Evolutionary conservation across 2,329 filamentous ascomycete genomes (phyloP).

Genomic region (Stagonosporopsis vannaccii): DNA sequence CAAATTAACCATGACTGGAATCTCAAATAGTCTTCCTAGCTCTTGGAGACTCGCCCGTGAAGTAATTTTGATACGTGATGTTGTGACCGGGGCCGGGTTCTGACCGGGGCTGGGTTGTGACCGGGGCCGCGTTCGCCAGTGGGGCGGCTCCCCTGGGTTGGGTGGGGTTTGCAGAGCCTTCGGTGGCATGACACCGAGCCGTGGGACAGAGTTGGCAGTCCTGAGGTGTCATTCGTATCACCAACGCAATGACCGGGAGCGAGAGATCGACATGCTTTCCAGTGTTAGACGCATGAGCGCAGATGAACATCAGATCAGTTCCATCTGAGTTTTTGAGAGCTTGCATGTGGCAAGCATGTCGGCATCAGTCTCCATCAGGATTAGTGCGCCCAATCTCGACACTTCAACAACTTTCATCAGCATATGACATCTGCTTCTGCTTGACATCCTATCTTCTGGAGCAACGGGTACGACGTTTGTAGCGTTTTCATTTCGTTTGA

Average conservation of each 20-base stretch:
- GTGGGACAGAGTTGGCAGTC: no score
- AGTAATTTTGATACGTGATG: background rate
- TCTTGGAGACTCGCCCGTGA: background rate
- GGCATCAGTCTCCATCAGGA: background rate
- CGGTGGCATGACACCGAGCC: slow-evolving; percentile 6
- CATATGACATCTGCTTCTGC: background rate
- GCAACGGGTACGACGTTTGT: no score
- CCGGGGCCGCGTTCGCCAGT: background rate
- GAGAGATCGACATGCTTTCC: background rate
- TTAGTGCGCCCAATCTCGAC: background rate
- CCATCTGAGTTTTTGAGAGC: background rate
- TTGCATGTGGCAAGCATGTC: background rate
- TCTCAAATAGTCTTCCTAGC: background rate
- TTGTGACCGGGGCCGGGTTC: background rate
- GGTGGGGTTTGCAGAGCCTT: background rate
- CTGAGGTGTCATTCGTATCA: no score
- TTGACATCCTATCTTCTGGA: background rate
- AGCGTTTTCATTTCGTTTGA: no score
- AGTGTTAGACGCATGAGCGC: background rate
- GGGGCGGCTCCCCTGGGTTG: background rate
- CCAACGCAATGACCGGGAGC: background rate
- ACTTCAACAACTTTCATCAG: background rate
- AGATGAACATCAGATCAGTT: background rate
- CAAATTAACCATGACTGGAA: background rate
- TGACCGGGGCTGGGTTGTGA: no score